A percentile compares a stretch with the other conserved stretches of the same genome.
Evolutionary conservation across 2,329 filamentous ascomycete genomes (phyloP).

Genomic region (Hymenoscyphus fructigenus): DNA sequence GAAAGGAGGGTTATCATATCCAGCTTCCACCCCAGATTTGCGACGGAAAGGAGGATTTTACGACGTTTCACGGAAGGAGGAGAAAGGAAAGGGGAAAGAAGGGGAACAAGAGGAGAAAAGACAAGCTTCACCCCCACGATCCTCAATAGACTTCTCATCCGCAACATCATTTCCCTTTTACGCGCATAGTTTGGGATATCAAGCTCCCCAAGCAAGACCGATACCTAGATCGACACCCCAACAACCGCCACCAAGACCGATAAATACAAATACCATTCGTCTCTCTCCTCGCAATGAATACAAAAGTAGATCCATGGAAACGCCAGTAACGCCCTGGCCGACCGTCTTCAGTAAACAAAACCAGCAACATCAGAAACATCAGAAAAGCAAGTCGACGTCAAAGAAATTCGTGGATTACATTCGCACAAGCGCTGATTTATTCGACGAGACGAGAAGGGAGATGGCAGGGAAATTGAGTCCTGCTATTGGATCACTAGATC

Average conservation of each 20-base stretch:
- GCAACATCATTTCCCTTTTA: not conserved
- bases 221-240: not conserved
- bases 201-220: not conserved
- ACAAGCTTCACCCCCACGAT: not conserved
- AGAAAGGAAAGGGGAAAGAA: not conserved
- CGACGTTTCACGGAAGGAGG: not conserved
- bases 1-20: not conserved
- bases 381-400: not conserved
- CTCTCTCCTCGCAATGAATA: not conserved
- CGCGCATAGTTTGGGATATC: not conserved
- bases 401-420: slow-evolving; percentile 18
- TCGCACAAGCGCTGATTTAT: slow-evolving; percentile 12
- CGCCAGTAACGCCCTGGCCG: not conserved
- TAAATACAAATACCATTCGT: not conserved
- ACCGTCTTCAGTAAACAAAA: not conserved
- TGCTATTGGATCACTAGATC: slow-evolving; percentile 8
- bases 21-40: not conserved
- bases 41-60: not conserved
- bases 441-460: slow-evolving; percentile 21
- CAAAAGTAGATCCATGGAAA: not conserved
- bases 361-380: not conserved
- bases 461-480: slow-evolving; percentile 17
- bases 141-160: not conserved
- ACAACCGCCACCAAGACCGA: not conserved
- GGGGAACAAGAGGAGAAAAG: not conserved